Evolutionary conservation across 2,329 filamentous ascomycete species (phyloP), one percentile per base, ranked within the genome.

Genomic region (Fusarium praegraminearum): DNA sequence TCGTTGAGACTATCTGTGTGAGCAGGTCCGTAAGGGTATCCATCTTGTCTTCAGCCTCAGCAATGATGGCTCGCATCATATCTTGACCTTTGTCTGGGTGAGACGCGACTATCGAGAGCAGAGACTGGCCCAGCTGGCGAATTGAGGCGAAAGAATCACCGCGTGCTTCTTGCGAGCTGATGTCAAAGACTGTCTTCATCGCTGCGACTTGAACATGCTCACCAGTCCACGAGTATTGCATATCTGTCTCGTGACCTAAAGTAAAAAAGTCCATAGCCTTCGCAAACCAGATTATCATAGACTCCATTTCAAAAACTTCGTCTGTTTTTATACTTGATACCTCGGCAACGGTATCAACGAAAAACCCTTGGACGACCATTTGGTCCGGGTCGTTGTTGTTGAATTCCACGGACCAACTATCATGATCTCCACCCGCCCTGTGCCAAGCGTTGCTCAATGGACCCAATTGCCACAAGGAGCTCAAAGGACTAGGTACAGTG

Each of bases 31-130:
- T 5, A 4, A 47, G 2, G 8, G 22, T 2, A 1, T 8, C 1
- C 1, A 15, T 4, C 2, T 38, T 20, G 3, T 32, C 18, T 18
- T 5, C 0, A 0, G 50, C 30, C 2, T 0, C 10, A 2, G 5
- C 22, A 7, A 5, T 2, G 1, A 55, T 30, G 7, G 12, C 53
- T 5, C 4, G 2, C n/a, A 2, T 4, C 8, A 44, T 13, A 0
- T 15, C 18, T 7, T 43, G 16, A 7, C 12, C 33, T n/a, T 9
- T 5, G 2, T 11, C 0, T 1, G 33, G 6, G 2, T 16, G 3
- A 1, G 43, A 24, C 11, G 22, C 18, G 5, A 41, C 28, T 0
- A 55, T 20, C 0, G 12, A 5, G 1, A 26, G 24, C 1, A 65
- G 5, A 0, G 24, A 46, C 0, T 38, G 1, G 1, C 24, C 40